Evolutionary conservation across 305 asterid species (phyloP).

Genomic region (Fraxinus floribunda): DNA sequence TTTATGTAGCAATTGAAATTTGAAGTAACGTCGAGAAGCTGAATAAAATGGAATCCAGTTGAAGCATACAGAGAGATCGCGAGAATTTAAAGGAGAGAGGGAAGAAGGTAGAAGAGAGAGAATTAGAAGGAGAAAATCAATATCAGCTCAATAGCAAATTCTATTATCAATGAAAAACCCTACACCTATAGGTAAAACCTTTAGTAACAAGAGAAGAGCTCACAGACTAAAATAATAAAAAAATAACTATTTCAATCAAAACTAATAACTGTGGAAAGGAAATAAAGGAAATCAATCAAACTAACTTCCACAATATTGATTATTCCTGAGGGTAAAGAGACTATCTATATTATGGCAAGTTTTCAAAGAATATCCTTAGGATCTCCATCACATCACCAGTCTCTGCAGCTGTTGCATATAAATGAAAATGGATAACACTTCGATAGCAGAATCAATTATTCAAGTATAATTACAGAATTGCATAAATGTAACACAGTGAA

Average conservation of each 20-base stretch:
- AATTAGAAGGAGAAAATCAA: background rate
- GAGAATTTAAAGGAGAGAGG: background rate
- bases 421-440: background rate
- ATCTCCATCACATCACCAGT: background rate
- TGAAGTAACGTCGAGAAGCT: background rate
- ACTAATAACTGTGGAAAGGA: background rate
- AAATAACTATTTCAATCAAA: background rate
- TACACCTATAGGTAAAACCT: background rate
- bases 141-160: background rate
- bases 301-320: background rate
- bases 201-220: background rate
- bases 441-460: background rate
- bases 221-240: background rate
- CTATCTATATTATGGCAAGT: background rate
- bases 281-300: background rate
- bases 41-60: background rate
- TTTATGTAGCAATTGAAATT: background rate
- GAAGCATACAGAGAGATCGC: background rate
- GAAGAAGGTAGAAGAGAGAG: background rate
- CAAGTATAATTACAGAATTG: background rate
- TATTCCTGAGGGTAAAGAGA: background rate
- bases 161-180: background rate
- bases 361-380: background rate
- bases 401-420: background rate
- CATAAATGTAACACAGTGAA: background rate